Base-by-base conservation (phyloP, 139 green algal species). In the Pseudopediastrum boryanum region DNA sequence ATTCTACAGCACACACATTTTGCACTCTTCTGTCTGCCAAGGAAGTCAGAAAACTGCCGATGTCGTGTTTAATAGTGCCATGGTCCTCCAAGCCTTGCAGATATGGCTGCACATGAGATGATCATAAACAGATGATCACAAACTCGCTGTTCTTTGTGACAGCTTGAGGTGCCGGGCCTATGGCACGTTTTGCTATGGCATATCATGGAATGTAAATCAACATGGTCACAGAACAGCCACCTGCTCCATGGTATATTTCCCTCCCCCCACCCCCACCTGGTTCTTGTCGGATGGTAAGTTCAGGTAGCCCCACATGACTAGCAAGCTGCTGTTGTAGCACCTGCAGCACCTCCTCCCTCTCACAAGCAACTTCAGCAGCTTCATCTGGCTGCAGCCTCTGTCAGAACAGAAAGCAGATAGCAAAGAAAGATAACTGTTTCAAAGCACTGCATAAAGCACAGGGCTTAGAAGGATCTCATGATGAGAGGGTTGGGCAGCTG, bases 241-340 rank as follows among this genome's bases (percentile, higher is more conserved):
- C 27, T 36, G 4, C 35, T 25, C 12, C 25, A 13, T 27, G 12
- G 31, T 36, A 82, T 41, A 70, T 63, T 41, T 61, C 38, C 77
- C 27, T 52, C 44, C 12, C 46, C 51, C 27, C 59, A 46, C 31
- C 27, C 48, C 8, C 31, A 78, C 62, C 77, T 50, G 61, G 4
- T n/a, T 83, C 43, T 19, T 43, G 56, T 31, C 33, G 69, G 23
- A 88, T 52, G 0, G 39, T 41, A 44, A 88, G 69, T 2, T 62
- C 68, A 0, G 75, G 69, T 44, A 86, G 44, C 21, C 79, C 84
- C 42, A 88, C 67, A 25, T 46, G 42, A 16, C 62, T 36, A 7
- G 79, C 73, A 43, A 86, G 31, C 48, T 80, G 63, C 33, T 82
- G 67, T 25, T 61, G 50, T 31, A 35, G 42, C 42, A 86, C 50